Evolutionary conservation across 164 flowering plant species (phyloP).

Genomic region (Sedum album): DNA sequence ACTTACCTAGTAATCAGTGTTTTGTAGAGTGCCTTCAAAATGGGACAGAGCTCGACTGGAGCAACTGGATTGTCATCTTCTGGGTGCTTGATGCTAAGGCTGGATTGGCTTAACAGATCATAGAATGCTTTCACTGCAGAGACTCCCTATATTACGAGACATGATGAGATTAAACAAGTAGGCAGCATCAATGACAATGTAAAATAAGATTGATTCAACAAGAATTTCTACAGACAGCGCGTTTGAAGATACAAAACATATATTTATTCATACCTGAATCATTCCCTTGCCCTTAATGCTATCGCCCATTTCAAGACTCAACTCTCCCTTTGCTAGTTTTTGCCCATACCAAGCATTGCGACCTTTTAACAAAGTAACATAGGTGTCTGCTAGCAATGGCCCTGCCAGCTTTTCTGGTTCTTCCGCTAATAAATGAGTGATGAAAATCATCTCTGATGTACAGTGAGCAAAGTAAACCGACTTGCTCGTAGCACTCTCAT

Average conservation of each 20-base stretch:
- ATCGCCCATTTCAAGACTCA: constrained; percentile 57
- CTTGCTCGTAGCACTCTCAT: constrained; percentile 97
- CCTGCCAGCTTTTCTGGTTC: constrained; percentile 58
- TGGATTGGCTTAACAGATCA: constrained; percentile 67
- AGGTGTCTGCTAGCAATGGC: constrained; percentile 60
- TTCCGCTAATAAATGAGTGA: constrained; percentile 49
- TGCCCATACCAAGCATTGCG: constrained; percentile 68
- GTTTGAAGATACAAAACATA: too few species aligned
- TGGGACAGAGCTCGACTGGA: constrained; percentile 89
- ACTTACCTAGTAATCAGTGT: constrained; percentile 62
- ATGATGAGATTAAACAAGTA: not conserved
- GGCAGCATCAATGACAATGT: not conserved
- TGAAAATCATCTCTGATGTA: constrained; percentile 74
- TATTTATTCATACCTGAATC: constrained; percentile 38
- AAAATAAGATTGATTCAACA: not conserved
- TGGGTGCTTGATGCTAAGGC: constrained; percentile 58
- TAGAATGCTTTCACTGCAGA: constrained; percentile 93
- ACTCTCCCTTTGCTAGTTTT: constrained; percentile 40
- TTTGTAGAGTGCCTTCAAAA: constrained; percentile 67
- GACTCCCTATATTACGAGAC: constrained; percentile 57
- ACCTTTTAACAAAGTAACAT: constrained; percentile 54
- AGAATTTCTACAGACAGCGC: not conserved
- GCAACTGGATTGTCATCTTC: constrained; percentile 70
- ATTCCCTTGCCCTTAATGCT: constrained; percentile 61
- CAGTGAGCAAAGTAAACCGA: constrained; percentile 95